Base-by-base conservation (phyloP, 306 rosid genomes). In the Cicer yamashitae region DNA sequence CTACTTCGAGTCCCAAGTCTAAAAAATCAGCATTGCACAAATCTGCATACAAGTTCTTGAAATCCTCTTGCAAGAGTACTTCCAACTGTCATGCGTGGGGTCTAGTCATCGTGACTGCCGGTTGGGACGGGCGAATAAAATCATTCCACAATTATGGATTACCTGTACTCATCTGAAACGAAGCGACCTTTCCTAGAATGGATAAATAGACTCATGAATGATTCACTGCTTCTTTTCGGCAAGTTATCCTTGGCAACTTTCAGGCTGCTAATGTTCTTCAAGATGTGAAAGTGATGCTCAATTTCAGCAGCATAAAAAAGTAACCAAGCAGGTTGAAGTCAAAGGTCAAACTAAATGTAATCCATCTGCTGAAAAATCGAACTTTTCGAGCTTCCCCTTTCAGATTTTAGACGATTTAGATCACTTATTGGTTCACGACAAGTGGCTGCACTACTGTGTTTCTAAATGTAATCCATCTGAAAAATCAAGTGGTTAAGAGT, bases 61-160 rank as follows among this genome's bases (percentile, higher is more conserved):
- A 89, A 79, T 74, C 86, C 74, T 90, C 98, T 47, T 96, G 97
- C 90, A 87, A 82, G 84, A 86, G 85, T 74, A 92, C 96, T 37
- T 80, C 88, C 41, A 76, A 76, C 69, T 87, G 96, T 67, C 99
- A 92, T 40, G 89, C 91, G 7, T 96, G 99, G 99, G 99, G 98
- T 74, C 73, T 96, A 87, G 98, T 96, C 78, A 85, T 92, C 22
- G 97, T 92, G 75, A 96, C 99, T 13, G 99, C 98, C 7, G 91
- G 98, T 39, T 86, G 90, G 97, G 99, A 96, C 15, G 99, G 99
- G 12, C 88, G 96, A 77, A 96, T 96, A 70, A 92, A 84, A 79
- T 87, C 98, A 5, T 96, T 87, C 86, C 89, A 86, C 84, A 96
- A 91, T 82, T 92, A 90, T 61, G 99, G 99, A 43, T 77, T 96